phyloP scores from a whole-genome alignment of 2,329 filamentous ascomycete species.

The Fusarium sp. region DNA sequence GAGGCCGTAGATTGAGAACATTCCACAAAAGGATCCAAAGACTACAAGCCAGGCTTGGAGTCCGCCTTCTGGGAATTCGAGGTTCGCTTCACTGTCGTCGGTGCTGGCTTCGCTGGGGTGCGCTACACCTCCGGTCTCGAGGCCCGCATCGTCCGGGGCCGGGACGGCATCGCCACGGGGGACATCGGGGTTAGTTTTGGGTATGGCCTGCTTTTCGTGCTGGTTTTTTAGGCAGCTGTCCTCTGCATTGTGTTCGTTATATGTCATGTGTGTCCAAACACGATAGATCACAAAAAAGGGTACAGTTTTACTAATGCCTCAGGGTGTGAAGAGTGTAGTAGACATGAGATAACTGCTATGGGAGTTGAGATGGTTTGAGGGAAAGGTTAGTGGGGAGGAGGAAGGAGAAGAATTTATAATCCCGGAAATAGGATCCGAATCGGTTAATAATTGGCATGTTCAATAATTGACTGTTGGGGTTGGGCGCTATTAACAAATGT shows the following conservation, averaged over 20 bases:
- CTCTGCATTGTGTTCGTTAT: slow-evolving; percentile 41
- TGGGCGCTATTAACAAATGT: slow-evolving; percentile 13
- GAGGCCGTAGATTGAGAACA: slow-evolving; percentile 71
- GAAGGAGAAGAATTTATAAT: slow-evolving; percentile 12
- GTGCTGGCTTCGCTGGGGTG: not conserved
- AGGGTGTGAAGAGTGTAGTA: not conserved
- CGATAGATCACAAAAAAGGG: slow-evolving; percentile 5
- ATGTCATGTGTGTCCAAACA: slow-evolving; percentile 22
- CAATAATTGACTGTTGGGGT: not conserved
- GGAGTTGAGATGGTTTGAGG: not conserved
- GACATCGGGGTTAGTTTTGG: slow-evolving; percentile 8
- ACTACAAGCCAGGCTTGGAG: slow-evolving; percentile 75
- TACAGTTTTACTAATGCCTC: not conserved
- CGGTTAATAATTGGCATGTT: slow-evolving; percentile 15
- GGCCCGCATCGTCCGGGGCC: slow-evolving; percentile 9
- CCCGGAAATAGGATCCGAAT: slow-evolving; percentile 16
- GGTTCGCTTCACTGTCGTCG: not conserved
- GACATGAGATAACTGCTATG: not conserved
- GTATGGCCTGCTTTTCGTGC: slow-evolving; percentile 13
- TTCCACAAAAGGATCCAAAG: slow-evolving; percentile 72
- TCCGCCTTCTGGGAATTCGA: slow-evolving; percentile 65
- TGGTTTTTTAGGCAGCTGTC: slow-evolving; percentile 45
- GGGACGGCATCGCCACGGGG: not conserved
- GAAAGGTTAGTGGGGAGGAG: not conserved
- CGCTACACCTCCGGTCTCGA: slow-evolving; percentile 19